These are phyloP conservation scores for Cladosporium sp. DNA, from an alignment of 2,329 filamentous ascomycete species.

Conservation along the genomic window DNA sequence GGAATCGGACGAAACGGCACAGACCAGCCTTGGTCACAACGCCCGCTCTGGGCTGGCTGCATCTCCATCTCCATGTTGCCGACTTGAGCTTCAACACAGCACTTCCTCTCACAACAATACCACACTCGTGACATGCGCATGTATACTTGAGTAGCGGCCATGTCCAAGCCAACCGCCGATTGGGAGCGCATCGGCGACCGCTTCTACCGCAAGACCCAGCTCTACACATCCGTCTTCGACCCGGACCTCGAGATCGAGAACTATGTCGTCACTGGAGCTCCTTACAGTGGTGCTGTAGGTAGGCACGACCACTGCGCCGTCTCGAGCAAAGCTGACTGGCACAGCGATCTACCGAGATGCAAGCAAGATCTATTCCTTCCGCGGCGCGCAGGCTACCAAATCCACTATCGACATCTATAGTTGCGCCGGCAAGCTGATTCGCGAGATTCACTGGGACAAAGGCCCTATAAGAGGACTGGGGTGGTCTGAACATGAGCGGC, in stretches of 20 bases:
- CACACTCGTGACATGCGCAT: background rate
- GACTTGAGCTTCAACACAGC: background rate
- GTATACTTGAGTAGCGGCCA: conserved; percentile 22
- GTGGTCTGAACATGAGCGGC: conserved; percentile 93
- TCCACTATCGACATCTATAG: conserved; percentile 93
- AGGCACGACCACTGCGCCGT: conserved; percentile 34
- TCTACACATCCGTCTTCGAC: conserved; percentile 93
- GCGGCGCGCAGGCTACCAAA: conserved; percentile 69
- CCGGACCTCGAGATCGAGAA: conserved; percentile 92
- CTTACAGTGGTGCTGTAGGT: conserved; percentile 93
- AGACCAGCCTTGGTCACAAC: background rate
- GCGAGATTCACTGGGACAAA: conserved; percentile 72
- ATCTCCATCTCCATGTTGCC: background rate
- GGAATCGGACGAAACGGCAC: background rate
- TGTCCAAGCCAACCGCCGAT: conserved; percentile 72
- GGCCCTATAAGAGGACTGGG: conserved; percentile 83
- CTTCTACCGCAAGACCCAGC: conserved; percentile 92
- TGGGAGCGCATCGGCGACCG: conserved; percentile 93
- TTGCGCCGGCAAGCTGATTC: conserved; percentile 81
- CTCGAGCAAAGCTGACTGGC: conserved; percentile 26
- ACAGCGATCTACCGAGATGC: conserved; percentile 87
- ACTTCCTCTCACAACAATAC: background rate
- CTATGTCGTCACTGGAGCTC: conserved; percentile 86
- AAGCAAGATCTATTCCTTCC: conserved; percentile 76
- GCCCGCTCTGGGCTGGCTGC: background rate